phyloP scores from a whole-genome alignment of 2,329 filamentous ascomycete species.

The Rutstroemia sp. region DNA sequence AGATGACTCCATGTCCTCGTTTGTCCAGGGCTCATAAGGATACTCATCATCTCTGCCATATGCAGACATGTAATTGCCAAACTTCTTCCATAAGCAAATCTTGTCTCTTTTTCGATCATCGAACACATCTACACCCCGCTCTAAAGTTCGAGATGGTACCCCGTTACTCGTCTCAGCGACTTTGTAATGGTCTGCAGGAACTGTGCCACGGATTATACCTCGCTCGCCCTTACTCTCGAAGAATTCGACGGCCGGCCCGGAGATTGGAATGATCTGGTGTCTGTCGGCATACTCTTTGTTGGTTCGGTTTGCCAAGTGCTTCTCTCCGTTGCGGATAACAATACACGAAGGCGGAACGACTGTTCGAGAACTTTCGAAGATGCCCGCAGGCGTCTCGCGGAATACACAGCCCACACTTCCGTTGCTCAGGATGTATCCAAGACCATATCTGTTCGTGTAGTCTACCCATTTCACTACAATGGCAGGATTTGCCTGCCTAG shows the following conservation, averaged over 20 bases:
- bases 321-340: conserved; percentile 63
- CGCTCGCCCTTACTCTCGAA: conserved; percentile 63
- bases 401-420: conserved; percentile 68
- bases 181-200: conserved; percentile 56
- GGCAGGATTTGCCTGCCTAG: conserved; percentile 49
- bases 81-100: conserved; percentile 64
- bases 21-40: conserved; percentile 39
- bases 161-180: conserved; percentile 49
- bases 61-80: conserved; percentile 66
- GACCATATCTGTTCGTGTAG: conserved; percentile 79
- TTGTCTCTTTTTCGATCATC: conserved; percentile 60
- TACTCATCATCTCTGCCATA: conserved; percentile 64
- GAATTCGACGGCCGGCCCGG: conserved; percentile 55
- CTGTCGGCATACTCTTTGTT: conserved; percentile 49
- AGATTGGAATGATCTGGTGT: conserved; percentile 57
- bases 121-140: conserved; percentile 55
- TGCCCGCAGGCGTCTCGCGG: conserved; percentile 42
- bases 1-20: background rate
- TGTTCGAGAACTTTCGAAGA: conserved; percentile 40
- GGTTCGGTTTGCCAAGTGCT: conserved; percentile 56
- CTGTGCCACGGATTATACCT: conserved; percentile 55
- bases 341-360: conserved; percentile 63
- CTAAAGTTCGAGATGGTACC: conserved; percentile 48
- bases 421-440: conserved; percentile 78
- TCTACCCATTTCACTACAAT: conserved; percentile 79